phyloP scores from a whole-genome alignment of 768 basidiomycete genomes.

The Tulasnella sp. region DNA sequence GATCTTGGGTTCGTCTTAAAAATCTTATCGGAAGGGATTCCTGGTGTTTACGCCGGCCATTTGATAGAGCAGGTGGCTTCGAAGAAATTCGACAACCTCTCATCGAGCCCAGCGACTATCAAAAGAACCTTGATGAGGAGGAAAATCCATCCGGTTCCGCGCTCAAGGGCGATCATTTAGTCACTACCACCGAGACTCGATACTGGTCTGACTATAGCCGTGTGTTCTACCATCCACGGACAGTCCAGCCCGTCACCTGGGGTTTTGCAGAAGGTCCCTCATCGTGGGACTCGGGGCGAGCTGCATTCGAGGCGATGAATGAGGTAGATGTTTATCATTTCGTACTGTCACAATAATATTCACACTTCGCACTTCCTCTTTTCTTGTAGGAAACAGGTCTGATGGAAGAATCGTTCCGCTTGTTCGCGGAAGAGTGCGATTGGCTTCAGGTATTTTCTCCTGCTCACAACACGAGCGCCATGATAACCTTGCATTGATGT shows the following conservation, averaged over 20 bases:
- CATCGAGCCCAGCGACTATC: slow-evolving; percentile 17
- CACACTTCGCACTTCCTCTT: background rate
- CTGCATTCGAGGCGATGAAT: slow-evolving; percentile 3
- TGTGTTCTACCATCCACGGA: slow-evolving; percentile 20
- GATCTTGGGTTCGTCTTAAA: background rate
- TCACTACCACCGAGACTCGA: background rate
- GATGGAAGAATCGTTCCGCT: slow-evolving; percentile 20
- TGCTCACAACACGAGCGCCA: background rate
- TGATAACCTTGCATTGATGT: background rate
- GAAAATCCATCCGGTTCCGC: background rate
- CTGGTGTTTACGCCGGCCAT: background rate
- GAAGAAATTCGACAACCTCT: slow-evolving; percentile 4
- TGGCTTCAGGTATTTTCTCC: slow-evolving; percentile 14
- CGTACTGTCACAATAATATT: background rate
- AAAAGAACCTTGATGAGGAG: slow-evolving; percentile 15
- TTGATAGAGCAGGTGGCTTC: background rate
- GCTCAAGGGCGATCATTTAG: background rate
- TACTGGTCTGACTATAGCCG: slow-evolving; percentile 24
- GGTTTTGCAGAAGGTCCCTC: background rate
- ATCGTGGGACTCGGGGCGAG: background rate
- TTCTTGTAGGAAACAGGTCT: slow-evolving; percentile 18
- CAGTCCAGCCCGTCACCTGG: slow-evolving; percentile 17
- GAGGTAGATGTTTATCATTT: background rate
- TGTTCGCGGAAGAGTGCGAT: slow-evolving; percentile 22
- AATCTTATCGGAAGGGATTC: background rate